These are phyloP conservation scores for Coemansia sp. DNA, from an alignment of 192 early-diverging fungal genomes.

Conservation along the genomic window DNA sequence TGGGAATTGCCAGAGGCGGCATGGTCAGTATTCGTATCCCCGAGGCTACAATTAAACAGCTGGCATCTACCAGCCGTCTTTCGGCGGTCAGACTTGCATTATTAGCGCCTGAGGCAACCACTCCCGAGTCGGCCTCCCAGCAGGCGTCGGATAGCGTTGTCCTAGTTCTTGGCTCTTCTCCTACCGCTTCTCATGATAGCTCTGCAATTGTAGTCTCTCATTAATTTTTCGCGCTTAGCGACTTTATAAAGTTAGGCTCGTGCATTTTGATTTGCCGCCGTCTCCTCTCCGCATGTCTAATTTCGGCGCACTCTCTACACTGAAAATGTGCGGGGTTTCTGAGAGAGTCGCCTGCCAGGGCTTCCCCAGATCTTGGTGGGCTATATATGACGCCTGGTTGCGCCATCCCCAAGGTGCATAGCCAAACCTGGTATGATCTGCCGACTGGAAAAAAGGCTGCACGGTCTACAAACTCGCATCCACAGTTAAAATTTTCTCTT, in stretches of 20 bases:
- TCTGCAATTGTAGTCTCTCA: no score
- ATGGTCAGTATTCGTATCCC: conserved; percentile 25
- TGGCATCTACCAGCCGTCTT: not conserved
- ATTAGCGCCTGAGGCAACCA: not conserved
- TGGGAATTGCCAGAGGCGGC: conserved; percentile 14
- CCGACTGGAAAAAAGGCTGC: not conserved
- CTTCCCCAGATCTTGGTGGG: not conserved
- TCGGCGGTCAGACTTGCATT: conserved; percentile 12
- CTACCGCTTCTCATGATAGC: not conserved
- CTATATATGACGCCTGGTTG: not conserved
- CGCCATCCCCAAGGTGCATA: not conserved
- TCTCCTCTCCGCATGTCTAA: not conserved
- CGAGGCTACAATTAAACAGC: not conserved
- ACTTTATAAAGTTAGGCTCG: no score
- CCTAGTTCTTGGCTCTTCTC: not conserved
- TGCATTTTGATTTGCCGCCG: no score
- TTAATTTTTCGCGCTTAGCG: no score
- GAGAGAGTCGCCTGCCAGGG: not conserved
- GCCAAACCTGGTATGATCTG: not conserved
- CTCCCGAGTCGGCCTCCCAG: not conserved
- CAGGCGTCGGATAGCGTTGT: conserved; percentile 10
- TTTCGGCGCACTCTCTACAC: not conserved
- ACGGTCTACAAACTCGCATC: not conserved
- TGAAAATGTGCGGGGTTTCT: not conserved
- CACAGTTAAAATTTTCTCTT: not conserved